These are phyloP conservation scores for Caryopteris hybrid DNA, from an alignment of 305 asterid genomes.

Conservation along the genomic window DNA sequence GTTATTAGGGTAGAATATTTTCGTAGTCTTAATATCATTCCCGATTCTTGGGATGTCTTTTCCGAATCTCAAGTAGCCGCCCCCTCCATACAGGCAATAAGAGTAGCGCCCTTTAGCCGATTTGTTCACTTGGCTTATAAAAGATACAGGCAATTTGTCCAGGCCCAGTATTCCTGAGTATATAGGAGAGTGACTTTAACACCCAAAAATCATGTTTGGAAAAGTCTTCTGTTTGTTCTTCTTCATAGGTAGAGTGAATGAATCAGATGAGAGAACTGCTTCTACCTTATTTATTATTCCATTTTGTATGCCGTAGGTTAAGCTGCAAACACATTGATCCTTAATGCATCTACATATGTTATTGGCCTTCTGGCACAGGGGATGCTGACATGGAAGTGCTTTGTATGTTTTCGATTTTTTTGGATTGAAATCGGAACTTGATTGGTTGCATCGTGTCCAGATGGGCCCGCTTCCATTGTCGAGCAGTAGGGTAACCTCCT, in stretches of 20 bases:
- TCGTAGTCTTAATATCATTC: neutral
- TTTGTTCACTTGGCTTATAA: conserved; percentile 9
- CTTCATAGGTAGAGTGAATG: neutral
- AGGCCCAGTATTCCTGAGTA: conserved; percentile 17
- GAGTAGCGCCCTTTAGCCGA: conserved; percentile 13
- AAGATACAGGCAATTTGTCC: neutral
- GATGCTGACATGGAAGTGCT: neutral
- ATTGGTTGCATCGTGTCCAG: conserved; percentile 12
- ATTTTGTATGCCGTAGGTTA: neutral
- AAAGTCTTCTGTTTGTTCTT: conserved; percentile 2
- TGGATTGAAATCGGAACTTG: neutral
- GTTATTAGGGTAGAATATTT: neutral
- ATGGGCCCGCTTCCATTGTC: conserved; percentile 14
- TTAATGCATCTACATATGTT: neutral
- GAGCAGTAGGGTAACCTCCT: conserved; percentile 4
- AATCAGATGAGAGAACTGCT: conserved; percentile 8
- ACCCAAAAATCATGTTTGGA: conserved; percentile 16
- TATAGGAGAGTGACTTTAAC: neutral
- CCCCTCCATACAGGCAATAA: conserved; percentile 11
- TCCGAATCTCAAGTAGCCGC: conserved; percentile 15
- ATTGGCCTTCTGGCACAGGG: neutral
- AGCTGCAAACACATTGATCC: neutral
- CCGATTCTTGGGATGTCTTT: conserved; percentile 9
- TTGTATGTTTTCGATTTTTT: neutral
- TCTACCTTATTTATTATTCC: no score